A percentile compares a stretch with the other conserved stretches of the same genome.
phyloP scores from a whole-genome alignment of 2,329 filamentous ascomycete species.

The Ophiostoma sp. region DNA sequence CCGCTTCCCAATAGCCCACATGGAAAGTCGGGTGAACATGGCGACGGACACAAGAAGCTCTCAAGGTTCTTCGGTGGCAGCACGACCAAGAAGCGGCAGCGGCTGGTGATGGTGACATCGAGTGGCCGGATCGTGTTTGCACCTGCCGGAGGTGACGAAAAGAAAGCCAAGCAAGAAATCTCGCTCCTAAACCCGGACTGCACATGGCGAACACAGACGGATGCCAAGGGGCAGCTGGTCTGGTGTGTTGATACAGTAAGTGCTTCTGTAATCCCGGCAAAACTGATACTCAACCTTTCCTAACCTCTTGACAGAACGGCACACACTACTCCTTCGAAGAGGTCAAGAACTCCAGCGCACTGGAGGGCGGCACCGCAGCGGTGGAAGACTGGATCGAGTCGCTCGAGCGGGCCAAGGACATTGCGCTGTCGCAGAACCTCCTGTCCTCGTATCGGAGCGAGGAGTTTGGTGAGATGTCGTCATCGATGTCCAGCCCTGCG shows the following conservation, averaged over 20 bases:
- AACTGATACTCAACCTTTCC: background rate
- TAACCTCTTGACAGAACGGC: constrained; percentile 57
- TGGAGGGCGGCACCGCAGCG: constrained; percentile 59
- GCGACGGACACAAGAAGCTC: constrained; percentile 76
- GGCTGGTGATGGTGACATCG: constrained; percentile 91
- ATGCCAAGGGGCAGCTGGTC: constrained; percentile 78
- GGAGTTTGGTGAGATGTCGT: constrained; percentile 63
- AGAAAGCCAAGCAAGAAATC: constrained; percentile 88
- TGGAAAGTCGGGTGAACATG: constrained; percentile 59
- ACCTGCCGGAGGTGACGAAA: constrained; percentile 88
- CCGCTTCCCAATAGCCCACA: constrained; percentile 70
- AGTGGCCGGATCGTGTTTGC: constrained; percentile 85
- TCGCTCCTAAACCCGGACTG: constrained; percentile 72
- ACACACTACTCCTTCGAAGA: constrained; percentile 94
- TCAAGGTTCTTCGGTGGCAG: constrained; percentile 89
- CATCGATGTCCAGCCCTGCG: constrained; percentile 67
- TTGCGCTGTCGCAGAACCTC: constrained; percentile 69
- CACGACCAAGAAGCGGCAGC: constrained; percentile 85
- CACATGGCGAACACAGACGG: constrained; percentile 71
- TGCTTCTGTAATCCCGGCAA: background rate
- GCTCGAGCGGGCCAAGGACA: constrained; percentile 77
- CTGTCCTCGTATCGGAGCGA: constrained; percentile 62
- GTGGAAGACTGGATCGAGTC: constrained; percentile 91
- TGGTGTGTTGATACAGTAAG: constrained; percentile 94
- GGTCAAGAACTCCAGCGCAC: constrained; percentile 61